Base-by-base conservation (phyloP, 2,329 filamentous ascomycete genomes). In the Apiospora rasikravindrae region DNA sequence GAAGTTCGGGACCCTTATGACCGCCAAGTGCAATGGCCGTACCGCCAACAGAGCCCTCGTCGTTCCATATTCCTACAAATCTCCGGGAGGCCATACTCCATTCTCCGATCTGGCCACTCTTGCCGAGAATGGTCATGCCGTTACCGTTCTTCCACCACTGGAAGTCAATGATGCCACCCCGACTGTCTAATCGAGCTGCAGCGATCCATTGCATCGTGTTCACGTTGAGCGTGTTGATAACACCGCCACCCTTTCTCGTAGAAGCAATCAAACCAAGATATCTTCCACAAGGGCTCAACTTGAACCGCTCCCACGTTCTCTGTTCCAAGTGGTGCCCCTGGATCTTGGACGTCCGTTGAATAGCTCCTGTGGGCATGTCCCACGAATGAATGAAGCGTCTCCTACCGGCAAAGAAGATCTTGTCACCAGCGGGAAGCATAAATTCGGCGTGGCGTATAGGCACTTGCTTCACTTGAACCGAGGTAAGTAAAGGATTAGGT, bases 381-480 rank as follows among this genome's bases (percentile, higher is more conserved):
- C 96, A 99, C 76, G 93, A 91, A 83, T 98, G 96, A 83, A 98
- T 98, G 85, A 95, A 98, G 74, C 91, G 91, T 69, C 96, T 90
- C 47, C 96, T 92, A 49, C 95, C 95, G 24, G 95, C 93, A 73
- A 98, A 93, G 82, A 98, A 94, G 76, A 99, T 93, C 77, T 92
- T 92, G 74, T 93, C 91, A 74, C 93, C 94, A 22, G 84, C 84
- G 5, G 92, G 90, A 37, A 88, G 89, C 72, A 95, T 86, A 82
- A 99, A 98, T 49, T 93, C 89, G 8, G 95, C 94, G 14, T 93
- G 94, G 72, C 92, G 90, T 70, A 99, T 88, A n/a, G 95, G 93
- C 0, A 95, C 96, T 74, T 90, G 89, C 78, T 92, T 92, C 79
- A 97, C 89, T 82, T 98, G 95, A 29, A 98, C 89, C 19, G 95